Evolutionary conservation across 306 rosid species (phyloP), one percentile per base, ranked within the genome.

Genomic region (Delonix regia): DNA sequence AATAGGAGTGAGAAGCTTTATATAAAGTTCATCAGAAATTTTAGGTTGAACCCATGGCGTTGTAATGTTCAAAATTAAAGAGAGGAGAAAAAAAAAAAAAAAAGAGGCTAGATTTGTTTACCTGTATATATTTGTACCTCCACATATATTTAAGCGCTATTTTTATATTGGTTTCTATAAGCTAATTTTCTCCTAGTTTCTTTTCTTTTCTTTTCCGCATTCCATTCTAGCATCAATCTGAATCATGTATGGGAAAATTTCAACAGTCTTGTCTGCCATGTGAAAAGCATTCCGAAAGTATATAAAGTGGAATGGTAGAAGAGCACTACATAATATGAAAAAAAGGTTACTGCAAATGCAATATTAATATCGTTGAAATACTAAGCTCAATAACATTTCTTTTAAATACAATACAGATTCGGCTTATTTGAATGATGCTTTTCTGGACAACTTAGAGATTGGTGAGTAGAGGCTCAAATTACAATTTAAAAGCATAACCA

Each of bases 81-180:
- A n/a, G n/a, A n/a, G n/a, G n/a, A n/a, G n/a, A 30, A 30, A 30
- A 30, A 1, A 30, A 30, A 30, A 30, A 41, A 41, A 7, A 41
- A 9, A 2, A 41, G 16, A 4, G 14, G 66, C 15, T 28, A 5
- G 21, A 57, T 55, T 24, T 67, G 38, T 78, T 49, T 12, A 30
- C 27, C 67, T 57, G 73, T 76, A 52, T 61, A 68, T 69, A 61
- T 68, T 67, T 38, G 18, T 47, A 27, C 68, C 4, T 53, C 10
- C 10, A 12, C 21, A n/a, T 57, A 36, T 14, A 19, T 27, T 7
- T 18, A 33, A 9, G n/a, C 6, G 15, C 16, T 6, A 56, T 36
- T 47, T 53, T 4, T 57, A 34, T 25, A 7, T 6, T 72, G 25
- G 8, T 18, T 69, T 69, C 3, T 48, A 10, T 44, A 47, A 19